A percentile compares a stretch with the other conserved stretches of the same genome.
phyloP scores from a whole-genome alignment of 1,284 basidiomycete species.

The Xanthoconium separans region DNA sequence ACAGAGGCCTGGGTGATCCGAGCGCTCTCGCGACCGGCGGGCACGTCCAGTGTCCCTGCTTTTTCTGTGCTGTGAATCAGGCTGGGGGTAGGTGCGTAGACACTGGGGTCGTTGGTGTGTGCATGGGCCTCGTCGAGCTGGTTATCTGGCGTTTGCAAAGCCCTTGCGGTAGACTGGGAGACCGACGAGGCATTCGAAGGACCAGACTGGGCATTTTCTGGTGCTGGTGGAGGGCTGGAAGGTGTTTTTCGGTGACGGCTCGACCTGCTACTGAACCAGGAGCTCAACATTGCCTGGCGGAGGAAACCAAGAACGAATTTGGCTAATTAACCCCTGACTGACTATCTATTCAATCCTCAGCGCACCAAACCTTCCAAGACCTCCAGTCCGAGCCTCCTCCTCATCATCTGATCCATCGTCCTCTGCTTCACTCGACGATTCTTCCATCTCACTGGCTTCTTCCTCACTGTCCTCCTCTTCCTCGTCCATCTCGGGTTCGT shows the following conservation, averaged over 20 bases:
- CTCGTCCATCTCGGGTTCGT: conserved; percentile 35
- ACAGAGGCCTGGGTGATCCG: not conserved
- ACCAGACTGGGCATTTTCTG: conserved; percentile 4
- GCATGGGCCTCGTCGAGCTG: conserved; percentile 23
- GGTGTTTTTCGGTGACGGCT: conserved; percentile 18
- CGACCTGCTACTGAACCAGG: conserved; percentile 31
- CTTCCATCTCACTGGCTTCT: conserved; percentile 18
- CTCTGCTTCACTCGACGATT: conserved; percentile 11
- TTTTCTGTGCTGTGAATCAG: conserved; percentile 19
- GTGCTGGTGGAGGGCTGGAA: not conserved
- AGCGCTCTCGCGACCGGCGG: not conserved
- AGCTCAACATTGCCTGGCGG: conserved; percentile 16
- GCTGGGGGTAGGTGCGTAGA: conserved; percentile 21
- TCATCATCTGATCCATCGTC: conserved; percentile 10
- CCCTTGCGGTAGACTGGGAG: conserved; percentile 20
- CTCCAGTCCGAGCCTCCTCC: conserved; percentile 1
- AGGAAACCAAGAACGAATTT: not conserved
- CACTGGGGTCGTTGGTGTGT: conserved; percentile 25
- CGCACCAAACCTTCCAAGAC: conserved; percentile 24
- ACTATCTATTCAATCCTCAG: conserved; percentile 24
- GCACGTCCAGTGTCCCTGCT: conserved; percentile 1
- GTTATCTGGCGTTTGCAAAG: conserved; percentile 9
- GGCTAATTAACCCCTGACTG: conserved; percentile 18
- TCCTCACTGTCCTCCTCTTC: conserved; percentile 35
- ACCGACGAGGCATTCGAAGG: conserved; percentile 18